These are phyloP conservation scores for Buddleja alternifolia DNA, from an alignment of 257 asterid species.

Conservation along the genomic window DNA sequence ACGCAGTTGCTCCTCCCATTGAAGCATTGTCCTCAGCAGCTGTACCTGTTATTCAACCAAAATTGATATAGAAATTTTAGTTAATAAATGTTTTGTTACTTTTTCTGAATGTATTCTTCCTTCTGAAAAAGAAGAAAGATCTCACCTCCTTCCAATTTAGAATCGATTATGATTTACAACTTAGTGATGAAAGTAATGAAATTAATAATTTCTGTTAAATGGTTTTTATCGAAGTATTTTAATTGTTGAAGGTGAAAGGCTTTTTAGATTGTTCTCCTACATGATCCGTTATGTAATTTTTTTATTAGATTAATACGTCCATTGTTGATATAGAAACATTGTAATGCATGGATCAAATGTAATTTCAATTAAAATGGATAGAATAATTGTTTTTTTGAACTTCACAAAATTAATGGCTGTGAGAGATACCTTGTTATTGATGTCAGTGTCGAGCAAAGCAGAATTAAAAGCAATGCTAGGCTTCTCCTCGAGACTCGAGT, in stretches of 20 bases:
- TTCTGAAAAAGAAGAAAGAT: no score
- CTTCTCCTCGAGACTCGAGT: constrained; percentile 38
- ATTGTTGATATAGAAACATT: neutral
- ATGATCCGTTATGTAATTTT: no score
- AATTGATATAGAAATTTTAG: neutral
- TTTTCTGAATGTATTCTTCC: no score
- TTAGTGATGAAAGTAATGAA: no score
- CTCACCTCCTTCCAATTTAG: no score
- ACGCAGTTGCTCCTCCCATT: constrained; percentile 93
- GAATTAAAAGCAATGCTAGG: constrained; percentile 42
- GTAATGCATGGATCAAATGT: neutral
- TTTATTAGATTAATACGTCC: no score
- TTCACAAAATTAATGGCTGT: neutral
- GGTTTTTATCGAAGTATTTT: no score
- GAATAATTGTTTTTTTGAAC: neutral
- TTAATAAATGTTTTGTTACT: no score
- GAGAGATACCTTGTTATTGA: constrained; percentile 77
- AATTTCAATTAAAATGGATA: neutral
- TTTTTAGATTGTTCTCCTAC: no score
- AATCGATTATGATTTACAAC: no score
- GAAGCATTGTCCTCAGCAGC: constrained; percentile 92
- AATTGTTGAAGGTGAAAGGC: no score
- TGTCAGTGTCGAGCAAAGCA: constrained; percentile 56
- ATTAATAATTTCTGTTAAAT: no score
- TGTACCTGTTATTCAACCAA: constrained; percentile 51